These are phyloP conservation scores for Teunomyces tritomae DNA, from an alignment of 805 yeast species.

Conservation along the genomic window DNA sequence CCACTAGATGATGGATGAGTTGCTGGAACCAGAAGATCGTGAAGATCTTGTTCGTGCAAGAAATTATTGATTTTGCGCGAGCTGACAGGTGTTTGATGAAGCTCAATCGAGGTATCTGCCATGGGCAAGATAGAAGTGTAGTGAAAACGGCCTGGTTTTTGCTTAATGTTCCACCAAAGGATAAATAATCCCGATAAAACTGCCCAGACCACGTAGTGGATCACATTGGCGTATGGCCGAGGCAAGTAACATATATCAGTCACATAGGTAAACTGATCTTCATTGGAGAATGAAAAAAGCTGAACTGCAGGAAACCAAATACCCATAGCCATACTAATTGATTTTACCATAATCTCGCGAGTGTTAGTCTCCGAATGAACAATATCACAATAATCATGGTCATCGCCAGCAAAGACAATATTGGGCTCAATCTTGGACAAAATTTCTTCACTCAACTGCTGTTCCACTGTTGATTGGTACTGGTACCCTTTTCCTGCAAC, in stretches of 20 bases:
- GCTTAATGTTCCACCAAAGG: conserved; percentile 29
- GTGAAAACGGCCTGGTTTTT: conserved; percentile 22
- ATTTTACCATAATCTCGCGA: conserved; percentile 78
- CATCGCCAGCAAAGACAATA: conserved; percentile 25
- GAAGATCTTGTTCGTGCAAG: conserved; percentile 28
- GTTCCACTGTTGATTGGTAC: conserved; percentile 22
- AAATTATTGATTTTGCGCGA: conserved; percentile 28
- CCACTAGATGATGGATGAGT: conserved; percentile 1
- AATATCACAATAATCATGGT: conserved; percentile 82
- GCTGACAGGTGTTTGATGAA: conserved; percentile 13
- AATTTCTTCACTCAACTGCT: conserved; percentile 15
- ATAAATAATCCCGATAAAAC: conserved; percentile 26
- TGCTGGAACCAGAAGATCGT: conserved; percentile 3
- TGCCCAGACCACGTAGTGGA: conserved; percentile 36
- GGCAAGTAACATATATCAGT: conserved; percentile 46
- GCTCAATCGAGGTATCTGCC: conserved; percentile 10
- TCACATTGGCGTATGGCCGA: conserved; percentile 43
- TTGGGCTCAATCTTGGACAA: conserved; percentile 16
- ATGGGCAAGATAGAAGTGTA: conserved; percentile 27
- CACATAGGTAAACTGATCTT: conserved; percentile 19
- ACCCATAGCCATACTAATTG: conserved; percentile 93
- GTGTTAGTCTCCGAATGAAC: conserved; percentile 41
- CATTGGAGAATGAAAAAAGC: conserved; percentile 23
- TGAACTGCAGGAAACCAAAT: conserved; percentile 52
- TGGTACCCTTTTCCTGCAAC: conserved; percentile 21